A percentile compares a stretch with the other conserved stretches of the same genome.
phyloP scores from a whole-genome alignment of 805 yeast species.

The Schizosaccharomyces japonicus region DNA sequence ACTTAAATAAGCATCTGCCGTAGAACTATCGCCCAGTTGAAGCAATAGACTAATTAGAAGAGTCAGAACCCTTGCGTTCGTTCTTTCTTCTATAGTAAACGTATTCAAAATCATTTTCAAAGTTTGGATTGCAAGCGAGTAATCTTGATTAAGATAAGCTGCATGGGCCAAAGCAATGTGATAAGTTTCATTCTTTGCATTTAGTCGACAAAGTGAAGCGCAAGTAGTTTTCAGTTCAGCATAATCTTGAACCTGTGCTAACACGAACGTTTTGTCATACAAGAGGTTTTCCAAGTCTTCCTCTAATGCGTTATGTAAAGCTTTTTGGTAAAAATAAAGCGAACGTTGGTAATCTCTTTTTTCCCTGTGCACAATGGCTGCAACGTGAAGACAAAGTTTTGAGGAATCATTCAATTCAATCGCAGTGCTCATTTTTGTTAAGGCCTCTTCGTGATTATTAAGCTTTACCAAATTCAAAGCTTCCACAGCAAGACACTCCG shows the following conservation, averaged over 20 bases:
- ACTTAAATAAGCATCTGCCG: no score
- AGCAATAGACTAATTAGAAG: no score
- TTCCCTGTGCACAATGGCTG: background rate
- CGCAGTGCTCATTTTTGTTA: background rate
- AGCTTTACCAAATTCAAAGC: background rate
- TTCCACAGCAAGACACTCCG: background rate
- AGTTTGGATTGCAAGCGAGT: no score
- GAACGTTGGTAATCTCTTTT: background rate
- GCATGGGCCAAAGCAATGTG: background rate
- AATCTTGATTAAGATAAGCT: background rate
- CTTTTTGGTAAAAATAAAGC: background rate
- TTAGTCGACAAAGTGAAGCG: background rate
- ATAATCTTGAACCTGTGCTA: background rate
- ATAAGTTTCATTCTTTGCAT: background rate
- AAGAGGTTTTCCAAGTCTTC: background rate
- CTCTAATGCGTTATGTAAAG: background rate
- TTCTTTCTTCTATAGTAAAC: no score
- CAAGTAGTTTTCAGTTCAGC: background rate
- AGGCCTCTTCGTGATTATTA: background rate
- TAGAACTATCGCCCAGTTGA: no score
- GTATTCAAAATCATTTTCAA: no score
- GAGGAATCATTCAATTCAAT: background rate
- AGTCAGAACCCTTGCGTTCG: no score
- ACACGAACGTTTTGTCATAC: background rate
- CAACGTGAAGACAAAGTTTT: background rate